Percentiles rank a stretch among this genome's conserved stretches.
These are phyloP conservation scores for Thymus quinquecostatus DNA, from an alignment of 257 asterid species.

Conservation along the genomic window DNA sequence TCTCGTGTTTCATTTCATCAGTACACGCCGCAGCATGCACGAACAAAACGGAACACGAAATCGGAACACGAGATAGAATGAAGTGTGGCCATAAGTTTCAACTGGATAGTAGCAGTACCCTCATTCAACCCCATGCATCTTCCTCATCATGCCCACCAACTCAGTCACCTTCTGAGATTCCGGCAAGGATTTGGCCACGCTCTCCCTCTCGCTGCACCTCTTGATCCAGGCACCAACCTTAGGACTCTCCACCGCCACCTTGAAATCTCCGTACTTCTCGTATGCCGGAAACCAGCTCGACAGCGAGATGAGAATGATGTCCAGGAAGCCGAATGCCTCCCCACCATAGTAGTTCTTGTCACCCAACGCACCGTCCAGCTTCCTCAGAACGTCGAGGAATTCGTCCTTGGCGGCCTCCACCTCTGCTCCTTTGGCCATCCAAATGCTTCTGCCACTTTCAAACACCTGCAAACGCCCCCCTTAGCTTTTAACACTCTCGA, in stretches of 20 bases:
- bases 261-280: conserved; percentile 66
- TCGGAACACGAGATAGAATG: background rate
- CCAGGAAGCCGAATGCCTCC: conserved; percentile 61
- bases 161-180: conserved; percentile 50
- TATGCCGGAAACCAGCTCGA: conserved; percentile 66
- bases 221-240: conserved; percentile 61
- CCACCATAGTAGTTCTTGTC: conserved; percentile 65
- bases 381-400: conserved; percentile 62
- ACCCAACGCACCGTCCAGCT: conserved; percentile 71
- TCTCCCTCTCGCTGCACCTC: conserved; percentile 60
- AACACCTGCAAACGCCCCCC: conserved; percentile 42
- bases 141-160: conserved; percentile 53
- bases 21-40: too few species aligned
- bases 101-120: background rate
- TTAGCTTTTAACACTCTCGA: background rate
- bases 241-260: conserved; percentile 62
- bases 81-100: background rate
- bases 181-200: conserved; percentile 54
- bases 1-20: too few species aligned
- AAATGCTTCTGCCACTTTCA: conserved; percentile 48
- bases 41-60: background rate
- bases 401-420: conserved; percentile 57
- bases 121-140: conserved; percentile 66
- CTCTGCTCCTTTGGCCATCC: conserved; percentile 65
- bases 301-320: conserved; percentile 48